These are phyloP conservation scores for Auricularia auricula-judae DNA, from an alignment of 768 basidiomycete genomes.

Conservation along the genomic window DNA sequence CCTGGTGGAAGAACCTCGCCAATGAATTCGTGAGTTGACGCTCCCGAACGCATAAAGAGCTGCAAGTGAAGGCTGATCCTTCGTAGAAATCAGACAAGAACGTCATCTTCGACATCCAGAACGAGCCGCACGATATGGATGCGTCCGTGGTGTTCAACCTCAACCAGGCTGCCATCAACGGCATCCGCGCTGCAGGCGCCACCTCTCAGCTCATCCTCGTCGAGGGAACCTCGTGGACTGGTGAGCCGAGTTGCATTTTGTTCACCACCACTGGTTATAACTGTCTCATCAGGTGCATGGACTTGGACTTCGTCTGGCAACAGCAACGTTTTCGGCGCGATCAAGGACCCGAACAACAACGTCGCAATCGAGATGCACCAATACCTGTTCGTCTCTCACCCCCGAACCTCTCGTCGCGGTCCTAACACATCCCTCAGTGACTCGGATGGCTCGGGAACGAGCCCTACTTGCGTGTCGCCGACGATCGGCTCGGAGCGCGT, in stretches of 20 bases:
- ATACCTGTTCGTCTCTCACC: conserved; percentile 29
- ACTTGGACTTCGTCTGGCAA: conserved; percentile 52
- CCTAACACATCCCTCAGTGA: conserved; percentile 18
- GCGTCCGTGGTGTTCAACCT: conserved; percentile 35
- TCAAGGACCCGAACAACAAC: conserved; percentile 53
- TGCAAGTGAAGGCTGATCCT: not conserved
- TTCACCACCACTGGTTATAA: not conserved
- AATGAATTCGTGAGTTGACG: conserved; percentile 34
- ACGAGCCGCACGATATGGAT: conserved; percentile 53
- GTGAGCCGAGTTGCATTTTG: conserved; percentile 16
- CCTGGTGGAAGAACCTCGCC: conserved; percentile 45
- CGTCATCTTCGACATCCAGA: conserved; percentile 49
- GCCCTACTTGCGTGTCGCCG: conserved; percentile 39
- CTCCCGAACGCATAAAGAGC: not conserved
- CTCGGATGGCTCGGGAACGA: conserved; percentile 45
- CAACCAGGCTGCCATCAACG: conserved; percentile 59
- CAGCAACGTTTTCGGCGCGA: conserved; percentile 34
- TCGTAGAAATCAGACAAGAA: conserved; percentile 23
- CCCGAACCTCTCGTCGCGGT: no score
- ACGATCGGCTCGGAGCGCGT: conserved; percentile 52
- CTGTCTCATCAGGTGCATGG: conserved; percentile 5
- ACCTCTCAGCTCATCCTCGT: conserved; percentile 30
- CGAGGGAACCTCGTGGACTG: conserved; percentile 40
- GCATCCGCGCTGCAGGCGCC: conserved; percentile 51
- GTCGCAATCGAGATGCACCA: conserved; percentile 60